A percentile compares a stretch with the other conserved stretches of the same genome.
These are phyloP conservation scores for Entomortierella chlamydospora DNA, from an alignment of 192 early-diverging fungal species.

Conservation along the genomic window DNA sequence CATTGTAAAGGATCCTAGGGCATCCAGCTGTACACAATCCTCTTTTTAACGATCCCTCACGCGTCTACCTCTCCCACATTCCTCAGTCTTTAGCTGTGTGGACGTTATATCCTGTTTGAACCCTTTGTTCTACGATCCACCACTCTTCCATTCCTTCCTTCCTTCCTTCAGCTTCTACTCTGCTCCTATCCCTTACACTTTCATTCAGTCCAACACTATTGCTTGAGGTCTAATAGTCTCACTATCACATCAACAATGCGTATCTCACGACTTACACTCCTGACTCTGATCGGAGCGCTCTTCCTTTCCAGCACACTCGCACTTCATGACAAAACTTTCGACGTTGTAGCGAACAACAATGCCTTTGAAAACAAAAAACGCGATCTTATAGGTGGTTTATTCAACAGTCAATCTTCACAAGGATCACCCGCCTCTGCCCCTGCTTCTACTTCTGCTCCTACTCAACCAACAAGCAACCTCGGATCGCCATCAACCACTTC, in stretches of 20 bases:
- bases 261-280: background rate
- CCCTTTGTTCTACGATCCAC: background rate
- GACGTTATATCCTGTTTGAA: background rate
- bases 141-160: background rate
- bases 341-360: background rate
- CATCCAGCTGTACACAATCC: no score
- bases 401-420: conserved; percentile 1
- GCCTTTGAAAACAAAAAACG: background rate
- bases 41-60: no score
- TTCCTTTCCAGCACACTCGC: background rate
- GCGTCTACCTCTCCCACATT: no score
- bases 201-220: no score
- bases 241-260: no score
- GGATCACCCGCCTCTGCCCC: background rate
- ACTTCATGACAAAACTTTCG: background rate
- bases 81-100: no score
- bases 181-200: no score
- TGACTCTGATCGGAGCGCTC: background rate
- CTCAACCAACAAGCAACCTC: background rate
- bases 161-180: background rate
- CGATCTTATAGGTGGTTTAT: background rate
- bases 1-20: no score
- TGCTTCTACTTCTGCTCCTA: background rate
- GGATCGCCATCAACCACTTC: background rate
- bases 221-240: no score